Evolutionary conservation across 2,329 filamentous ascomycete species (phyloP), one percentile per base, ranked within the genome.

Genomic region (Didymella glomerata): DNA sequence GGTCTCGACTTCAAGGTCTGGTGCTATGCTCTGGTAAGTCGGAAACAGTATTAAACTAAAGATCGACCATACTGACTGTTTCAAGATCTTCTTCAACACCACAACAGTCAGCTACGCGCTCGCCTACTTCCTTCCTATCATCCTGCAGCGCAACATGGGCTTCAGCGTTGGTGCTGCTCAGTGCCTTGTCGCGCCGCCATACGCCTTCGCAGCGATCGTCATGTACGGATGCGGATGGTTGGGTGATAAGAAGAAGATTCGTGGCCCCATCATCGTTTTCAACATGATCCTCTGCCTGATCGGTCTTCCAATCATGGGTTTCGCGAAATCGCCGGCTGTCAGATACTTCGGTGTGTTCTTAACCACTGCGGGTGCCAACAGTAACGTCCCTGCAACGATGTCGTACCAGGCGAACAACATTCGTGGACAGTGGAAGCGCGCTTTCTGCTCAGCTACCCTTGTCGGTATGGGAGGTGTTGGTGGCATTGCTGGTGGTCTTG

Each of bases 341-440:
- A 85, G 89, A 44, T 93, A 92, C 76, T 87, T 91, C 62, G 90
- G 90, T 54, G 84, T 92, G 57, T 93, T 93, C 79, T 79, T 93
- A 47, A 84, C 87, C n/a, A 89, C 90, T 0, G 89, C 90, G 0
- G 91, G 90, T 8, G 87, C 88, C 63, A 93, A 93, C 76, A 85
- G 88, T 64, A 95, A 95, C 73, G 82, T 94, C 4, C 92, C 92
- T 0, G 83, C 87, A 1, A 82, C 86, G 45, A 86, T 96, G 80
- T 85, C 90, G 0, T 95, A 92, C 79, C 91, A 94, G 79, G 90
- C 91, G 41, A 95, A 94, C 79, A 96, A 96, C 77, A 89, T 96
- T 70, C 88, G 90, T 52, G 92, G 91, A 0, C 91, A 95, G 78
- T 96, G 91, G 91, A 96, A 94, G 80, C 86, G 92, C 47, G 91